Percentiles rank a stretch among this genome's conserved stretches.
Evolutionary conservation across 1,284 basidiomycete genomes (phyloP).

Genomic region (Pulveroboletus sp.): DNA sequence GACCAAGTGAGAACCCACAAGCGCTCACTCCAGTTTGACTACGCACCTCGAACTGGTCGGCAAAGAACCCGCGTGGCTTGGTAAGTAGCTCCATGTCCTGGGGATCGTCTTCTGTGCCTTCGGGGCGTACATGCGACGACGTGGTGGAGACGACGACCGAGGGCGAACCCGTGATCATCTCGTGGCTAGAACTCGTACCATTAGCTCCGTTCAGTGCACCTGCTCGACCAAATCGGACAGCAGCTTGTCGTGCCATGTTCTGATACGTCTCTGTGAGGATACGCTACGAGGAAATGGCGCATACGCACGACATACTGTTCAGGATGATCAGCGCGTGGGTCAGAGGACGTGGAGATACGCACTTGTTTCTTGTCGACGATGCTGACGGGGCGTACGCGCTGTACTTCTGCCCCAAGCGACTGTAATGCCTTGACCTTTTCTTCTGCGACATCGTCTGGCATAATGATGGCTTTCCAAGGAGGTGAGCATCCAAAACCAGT

Average conservation of each 20-base stretch:
- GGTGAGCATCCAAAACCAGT: constrained; percentile 23
- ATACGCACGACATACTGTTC: constrained; percentile 29
- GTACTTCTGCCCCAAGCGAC: constrained; percentile 85
- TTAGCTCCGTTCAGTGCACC: constrained; percentile 38
- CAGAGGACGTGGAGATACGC: constrained; percentile 28
- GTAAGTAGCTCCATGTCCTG: constrained; percentile 44
- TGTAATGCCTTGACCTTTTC: constrained; percentile 88
- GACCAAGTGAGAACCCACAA: neutral
- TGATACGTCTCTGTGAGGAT: constrained; percentile 41
- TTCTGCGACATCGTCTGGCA: constrained; percentile 91
- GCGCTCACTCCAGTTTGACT: no score
- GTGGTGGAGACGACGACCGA: constrained; percentile 62
- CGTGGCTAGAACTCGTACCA: constrained; percentile 30
- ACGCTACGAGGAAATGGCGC: constrained; percentile 39
- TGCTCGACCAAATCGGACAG: constrained; percentile 66
- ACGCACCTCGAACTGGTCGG: constrained; percentile 89
- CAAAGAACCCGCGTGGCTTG: constrained; percentile 79
- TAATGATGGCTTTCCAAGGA: constrained; percentile 70
- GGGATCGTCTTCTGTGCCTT: constrained; percentile 35
- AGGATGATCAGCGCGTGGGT: neutral
- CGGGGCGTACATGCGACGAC: constrained; percentile 46
- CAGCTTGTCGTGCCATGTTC: constrained; percentile 82
- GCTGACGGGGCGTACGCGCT: constrained; percentile 83
- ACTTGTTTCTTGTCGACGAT: constrained; percentile 96
- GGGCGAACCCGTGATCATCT: constrained; percentile 40